Base-by-base conservation (phyloP, 495 filamentous ascomycete species). In the Neurospora sp. region DNA sequence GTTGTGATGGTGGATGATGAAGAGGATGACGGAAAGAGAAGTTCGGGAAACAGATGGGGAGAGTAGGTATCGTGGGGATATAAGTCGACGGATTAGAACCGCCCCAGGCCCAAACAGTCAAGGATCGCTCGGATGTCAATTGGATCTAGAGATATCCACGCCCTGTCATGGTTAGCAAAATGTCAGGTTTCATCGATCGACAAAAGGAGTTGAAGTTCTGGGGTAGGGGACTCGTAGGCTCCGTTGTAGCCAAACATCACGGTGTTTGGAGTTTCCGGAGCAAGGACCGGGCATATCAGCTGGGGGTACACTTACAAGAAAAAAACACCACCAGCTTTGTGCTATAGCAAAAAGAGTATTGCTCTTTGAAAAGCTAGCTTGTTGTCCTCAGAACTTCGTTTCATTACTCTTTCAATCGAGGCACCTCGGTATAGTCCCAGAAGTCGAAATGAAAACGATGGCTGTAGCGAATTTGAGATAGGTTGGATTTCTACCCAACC, bases 1-100 rank as follows among this genome's bases (percentile, higher is more conserved):
- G 74, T 69, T 68, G 73, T 75, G 79, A 72, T 53, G 74, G 76
- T 73, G 76, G 73, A 76, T 77, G 77, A 75, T 73, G 78, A 76
- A 80, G 78, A 75, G 73, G 73, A 69, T 71, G 68, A 71, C 72
- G 68, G 75, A 72, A 69, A 22, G 22, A 68, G 20, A 40, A 18
- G 37, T 31, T 69, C 38, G 11, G 69, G 44, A 71, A 61, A 68
- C 59, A 18, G 61, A 39, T 68, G 68, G 68, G 39, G 12, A 40
- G 27, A 31, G 53, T n/a, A n/a, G n/a, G n/a, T 65, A 27, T 59
- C 22, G 20, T 65, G 14, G 27, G n/a, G 22, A 65, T 65, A 65
- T 65, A 65, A 37, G 20, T 59, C 48, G 27, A 31, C 27, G 27
- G 27, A 31, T 31, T 31, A 31, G 27, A 35, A 65, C 53, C 2